Evolutionary conservation across 208 protist species (phyloP), one percentile per base, ranked within the genome.

Genomic region (Wallacemonas sp.): DNA sequence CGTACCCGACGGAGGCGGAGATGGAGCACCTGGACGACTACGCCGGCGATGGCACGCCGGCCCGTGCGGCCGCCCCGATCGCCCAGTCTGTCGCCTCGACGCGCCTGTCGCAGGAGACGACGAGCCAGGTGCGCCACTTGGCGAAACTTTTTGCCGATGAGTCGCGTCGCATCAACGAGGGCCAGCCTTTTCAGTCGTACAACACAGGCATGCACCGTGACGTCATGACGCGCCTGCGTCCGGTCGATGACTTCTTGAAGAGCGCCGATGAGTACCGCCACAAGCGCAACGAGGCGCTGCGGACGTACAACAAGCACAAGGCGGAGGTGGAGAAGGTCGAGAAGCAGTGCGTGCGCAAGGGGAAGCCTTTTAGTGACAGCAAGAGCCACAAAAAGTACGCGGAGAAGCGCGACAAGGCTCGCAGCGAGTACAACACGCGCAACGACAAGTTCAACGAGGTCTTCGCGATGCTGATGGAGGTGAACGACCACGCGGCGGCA

Each of bases 131-230:
- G 54, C 78, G 80, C 3, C 66, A 69, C 16, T 67, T 89, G 12
- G 79, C 82, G 11, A 69, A 76, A 38, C 55, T 72, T 22, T 89
- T 89, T 61, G 82, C 82, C 4, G 76, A 81, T 26, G 75, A 85
- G 71, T 68, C 57, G 8, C 74, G 79, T 28, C 64, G 70, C 23
- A 81, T 89, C 54, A 85, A 85, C 72, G 82, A 84, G 50, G 82
- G 82, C 3, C 54, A 41, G 46, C 79, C 82, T 4, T 89, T 85
- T 55, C 79, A 82, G 65, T 42, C 67, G 8, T 89, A 83, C 66
- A 89, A 85, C 76, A 69, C 79, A 42, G 82, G 79, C 57, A 71
- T 89, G 20, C 82, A 89, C 62, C 79, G 78, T 39, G 82, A 89
- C 42, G 79, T 89, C 2, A 61, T 83, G n/a, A 89, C 66, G 0